Evolutionary conservation across 352 stramenopile species (phyloP).

Genomic region (Pythium sp.): DNA sequence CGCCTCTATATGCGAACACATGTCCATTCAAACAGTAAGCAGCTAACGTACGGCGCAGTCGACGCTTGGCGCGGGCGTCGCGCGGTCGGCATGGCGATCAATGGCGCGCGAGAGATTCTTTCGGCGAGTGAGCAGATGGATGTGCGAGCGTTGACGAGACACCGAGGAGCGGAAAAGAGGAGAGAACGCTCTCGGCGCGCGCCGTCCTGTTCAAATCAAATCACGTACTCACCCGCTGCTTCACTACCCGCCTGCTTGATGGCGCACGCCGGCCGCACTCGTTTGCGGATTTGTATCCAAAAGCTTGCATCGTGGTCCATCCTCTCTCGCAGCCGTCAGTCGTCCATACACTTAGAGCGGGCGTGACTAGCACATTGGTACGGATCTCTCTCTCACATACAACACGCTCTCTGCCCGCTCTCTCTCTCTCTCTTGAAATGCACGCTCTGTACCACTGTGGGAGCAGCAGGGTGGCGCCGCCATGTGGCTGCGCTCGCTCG

Average conservation of each 20-base stretch:
- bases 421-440: background rate
- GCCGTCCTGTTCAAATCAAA: background rate
- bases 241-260: background rate
- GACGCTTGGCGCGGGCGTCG: slow-evolving; percentile 3
- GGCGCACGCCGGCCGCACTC: background rate
- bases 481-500: background rate
- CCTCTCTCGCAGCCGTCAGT: background rate
- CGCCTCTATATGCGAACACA: background rate
- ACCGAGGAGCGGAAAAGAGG: background rate
- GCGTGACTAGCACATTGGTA: background rate
- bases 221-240: background rate
- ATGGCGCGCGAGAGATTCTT: slow-evolving; percentile 1
- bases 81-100: background rate
- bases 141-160: background rate
- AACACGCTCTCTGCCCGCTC: slow-evolving; percentile 1
- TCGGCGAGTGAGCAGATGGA: background rate
- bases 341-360: slow-evolving; percentile 4
- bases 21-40: background rate
- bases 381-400: slow-evolving; percentile 1
- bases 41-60: slow-evolving; percentile 7
- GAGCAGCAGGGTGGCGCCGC: background rate
- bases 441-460: slow-evolving; percentile 3
- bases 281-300: background rate
- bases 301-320: background rate
- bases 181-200: background rate